phyloP scores from a whole-genome alignment of 2,329 filamentous ascomycete genomes.

The Aspergillus felis region DNA sequence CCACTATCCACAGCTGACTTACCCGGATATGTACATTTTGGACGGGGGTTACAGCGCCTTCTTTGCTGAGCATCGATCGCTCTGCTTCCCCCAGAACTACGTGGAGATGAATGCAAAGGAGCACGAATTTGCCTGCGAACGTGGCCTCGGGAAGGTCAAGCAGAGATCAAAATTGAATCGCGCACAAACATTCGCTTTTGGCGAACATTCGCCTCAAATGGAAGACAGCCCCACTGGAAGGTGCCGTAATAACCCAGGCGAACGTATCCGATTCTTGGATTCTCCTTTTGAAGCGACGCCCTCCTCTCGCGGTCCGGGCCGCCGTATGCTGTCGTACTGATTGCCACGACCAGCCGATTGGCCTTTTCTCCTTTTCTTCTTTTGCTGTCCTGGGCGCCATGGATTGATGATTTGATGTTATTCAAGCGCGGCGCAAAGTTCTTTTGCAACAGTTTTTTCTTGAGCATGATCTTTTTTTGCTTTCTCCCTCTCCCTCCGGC shows the following conservation, averaged over 20 bases:
- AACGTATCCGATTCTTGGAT: conserved; percentile 29
- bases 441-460: conserved; percentile 3
- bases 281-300: conserved; percentile 35
- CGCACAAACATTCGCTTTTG: conserved; percentile 94
- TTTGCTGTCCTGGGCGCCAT: conserved; percentile 22
- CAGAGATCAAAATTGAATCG: conserved; percentile 79
- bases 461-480: conserved; percentile 9
- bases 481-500: conserved; percentile 16
- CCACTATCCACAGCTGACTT: conserved; percentile 82
- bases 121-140: conserved; percentile 88
- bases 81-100: conserved; percentile 92
- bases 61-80: conserved; percentile 70
- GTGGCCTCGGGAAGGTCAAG: conserved; percentile 89
- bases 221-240: conserved; percentile 60
- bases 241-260: conserved; percentile 32
- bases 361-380: conserved; percentile 7
- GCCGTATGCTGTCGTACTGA: conserved; percentile 44
- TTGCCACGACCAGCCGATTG: not conserved
- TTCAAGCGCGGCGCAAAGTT: conserved; percentile 9
- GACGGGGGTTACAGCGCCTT: conserved; percentile 96
- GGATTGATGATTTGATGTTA: conserved; percentile 18
- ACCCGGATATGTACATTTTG: conserved; percentile 94
- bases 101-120: conserved; percentile 94
- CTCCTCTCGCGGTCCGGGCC: conserved; percentile 33
- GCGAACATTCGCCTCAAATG: conserved; percentile 61